Percentiles rank a stretch among this genome's conserved stretches.
Evolutionary conservation across 2,329 filamentous ascomycete genomes (phyloP).

Genomic region (Cadophora sp.): DNA sequence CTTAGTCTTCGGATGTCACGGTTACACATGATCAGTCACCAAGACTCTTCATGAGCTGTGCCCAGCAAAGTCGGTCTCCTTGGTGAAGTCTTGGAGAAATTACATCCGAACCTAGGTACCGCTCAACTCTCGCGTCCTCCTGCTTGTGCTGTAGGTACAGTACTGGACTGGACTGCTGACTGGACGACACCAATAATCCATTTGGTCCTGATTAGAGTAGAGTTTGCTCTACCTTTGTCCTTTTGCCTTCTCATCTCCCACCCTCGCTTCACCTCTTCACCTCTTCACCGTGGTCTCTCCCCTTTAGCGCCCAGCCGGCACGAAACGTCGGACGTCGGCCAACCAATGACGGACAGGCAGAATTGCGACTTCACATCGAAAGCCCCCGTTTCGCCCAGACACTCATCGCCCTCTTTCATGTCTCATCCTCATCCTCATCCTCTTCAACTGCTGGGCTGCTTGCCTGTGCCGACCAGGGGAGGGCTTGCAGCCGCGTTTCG

Average conservation of each 20-base stretch:
- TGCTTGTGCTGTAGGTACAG: too few relatives aligned
- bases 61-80: not conserved
- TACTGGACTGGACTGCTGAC: too few relatives aligned
- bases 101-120: not conserved
- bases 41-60: not conserved
- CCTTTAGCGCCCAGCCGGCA: constrained; percentile 3
- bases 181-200: too few relatives aligned
- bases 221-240: not conserved
- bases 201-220: too few relatives aligned
- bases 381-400: constrained; percentile 25
- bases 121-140: too few relatives aligned
- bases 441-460: too few relatives aligned
- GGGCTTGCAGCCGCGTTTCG: constrained; percentile 26
- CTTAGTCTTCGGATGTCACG: not conserved
- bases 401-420: constrained; percentile 12
- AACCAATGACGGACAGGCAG: not conserved
- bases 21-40: too few relatives aligned
- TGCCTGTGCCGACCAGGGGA: constrained; percentile 3
- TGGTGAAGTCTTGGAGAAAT: constrained; percentile 7
- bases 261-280: too few relatives aligned
- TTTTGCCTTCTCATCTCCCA: not conserved
- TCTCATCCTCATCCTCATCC: constrained; percentile 10
- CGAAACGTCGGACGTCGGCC: not conserved
- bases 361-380: not conserved
- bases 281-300: not conserved